A percentile compares a stretch with the other conserved stretches of the same genome.
These are phyloP conservation scores for Vigna nakashimae DNA, from an alignment of 306 rosid genomes.

Conservation along the genomic window DNA sequence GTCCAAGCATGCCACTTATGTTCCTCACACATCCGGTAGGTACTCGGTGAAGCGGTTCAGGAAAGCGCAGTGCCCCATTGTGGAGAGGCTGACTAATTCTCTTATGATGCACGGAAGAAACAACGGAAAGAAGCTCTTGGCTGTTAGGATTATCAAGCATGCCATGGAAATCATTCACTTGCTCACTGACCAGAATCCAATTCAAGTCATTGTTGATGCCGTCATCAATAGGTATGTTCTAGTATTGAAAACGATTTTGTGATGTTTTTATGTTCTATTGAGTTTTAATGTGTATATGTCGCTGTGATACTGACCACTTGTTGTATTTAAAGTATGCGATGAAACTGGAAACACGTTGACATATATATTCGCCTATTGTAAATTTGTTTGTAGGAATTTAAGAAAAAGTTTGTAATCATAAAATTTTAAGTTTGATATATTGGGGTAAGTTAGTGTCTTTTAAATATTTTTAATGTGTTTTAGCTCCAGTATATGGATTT, in stretches of 20 bases:
- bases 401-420: no score
- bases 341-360: no score
- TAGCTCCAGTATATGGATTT: background rate
- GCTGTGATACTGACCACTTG: background rate
- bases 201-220: conserved; percentile 72
- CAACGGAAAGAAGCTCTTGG: conserved; percentile 71
- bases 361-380: no score
- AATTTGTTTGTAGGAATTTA: no score
- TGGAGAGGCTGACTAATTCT: conserved; percentile 75
- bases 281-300: background rate
- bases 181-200: conserved; percentile 66
- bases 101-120: conserved; percentile 78
- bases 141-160: conserved; percentile 64
- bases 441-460: no score
- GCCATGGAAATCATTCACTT: conserved; percentile 73
- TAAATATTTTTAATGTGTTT: no score
- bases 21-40: conserved; percentile 77
- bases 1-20: conserved; percentile 68
- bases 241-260: rapidly evolving
- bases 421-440: no score
- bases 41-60: conserved; percentile 66
- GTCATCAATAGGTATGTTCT: conserved; percentile 60
- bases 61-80: conserved; percentile 71
- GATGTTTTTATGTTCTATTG: background rate
- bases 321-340: no score